A percentile compares a stretch with the other conserved stretches of the same genome.
Conservation (phyloP, 331 rosid species). For the Dryas integrifolia region DNA sequence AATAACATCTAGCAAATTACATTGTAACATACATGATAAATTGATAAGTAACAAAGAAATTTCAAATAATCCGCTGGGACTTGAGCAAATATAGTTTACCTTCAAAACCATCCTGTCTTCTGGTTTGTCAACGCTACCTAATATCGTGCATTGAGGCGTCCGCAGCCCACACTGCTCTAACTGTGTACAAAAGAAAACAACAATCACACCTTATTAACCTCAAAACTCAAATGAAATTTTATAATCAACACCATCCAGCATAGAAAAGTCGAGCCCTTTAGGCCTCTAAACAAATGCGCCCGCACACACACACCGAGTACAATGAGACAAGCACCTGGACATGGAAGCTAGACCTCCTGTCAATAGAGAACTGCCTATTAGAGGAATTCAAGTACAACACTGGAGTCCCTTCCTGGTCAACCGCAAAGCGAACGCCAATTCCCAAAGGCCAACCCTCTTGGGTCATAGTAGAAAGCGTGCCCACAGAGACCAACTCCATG, state of each 20-base stretch:
- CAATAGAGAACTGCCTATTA: slow-evolving; percentile 28
- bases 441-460: slow-evolving; percentile 72
- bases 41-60: neutral
- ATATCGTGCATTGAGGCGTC: slow-evolving; percentile 83
- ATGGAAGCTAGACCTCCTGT: slow-evolving; percentile 65
- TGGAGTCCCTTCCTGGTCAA: slow-evolving; percentile 78
- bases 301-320: neutral
- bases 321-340: slow-evolving; percentile 56
- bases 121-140: slow-evolving; percentile 75
- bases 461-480: slow-evolving; percentile 61
- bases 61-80: neutral
- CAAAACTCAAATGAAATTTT: neutral
- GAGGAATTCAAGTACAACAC: slow-evolving; percentile 54
- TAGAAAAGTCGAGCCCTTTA: neutral
- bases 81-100: slow-evolving; percentile 30
- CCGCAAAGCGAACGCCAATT: slow-evolving; percentile 70
- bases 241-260: neutral
- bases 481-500: slow-evolving; percentile 67
- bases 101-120: slow-evolving; percentile 39
- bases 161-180: slow-evolving; percentile 66
- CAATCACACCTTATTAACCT: slow-evolving; percentile 5
- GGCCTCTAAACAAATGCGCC: neutral
- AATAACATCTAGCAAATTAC: neutral
- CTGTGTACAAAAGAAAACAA: slow-evolving; percentile 42
- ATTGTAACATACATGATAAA: neutral